These are phyloP conservation scores for Erysimum cheiranthoides DNA, from an alignment of 345 rosid genomes.

Conservation along the genomic window DNA sequence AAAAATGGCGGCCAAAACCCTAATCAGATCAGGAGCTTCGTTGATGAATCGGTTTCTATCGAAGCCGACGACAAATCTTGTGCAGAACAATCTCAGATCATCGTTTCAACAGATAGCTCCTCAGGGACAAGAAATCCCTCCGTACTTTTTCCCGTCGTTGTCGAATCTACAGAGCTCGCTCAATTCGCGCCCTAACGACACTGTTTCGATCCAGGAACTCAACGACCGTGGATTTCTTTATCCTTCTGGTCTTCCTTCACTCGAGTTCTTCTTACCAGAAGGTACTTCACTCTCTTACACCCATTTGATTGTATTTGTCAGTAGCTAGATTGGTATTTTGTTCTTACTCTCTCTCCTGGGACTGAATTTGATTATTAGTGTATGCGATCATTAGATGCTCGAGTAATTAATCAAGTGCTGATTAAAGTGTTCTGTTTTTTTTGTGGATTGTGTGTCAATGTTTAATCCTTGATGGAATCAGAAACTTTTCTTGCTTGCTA, in stretches of 20 bases:
- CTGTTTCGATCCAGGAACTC: conserved; percentile 43
- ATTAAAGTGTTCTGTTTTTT: neutral
- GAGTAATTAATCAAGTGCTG: neutral
- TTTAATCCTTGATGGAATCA: conserved; percentile 16
- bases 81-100: conserved; percentile 44
- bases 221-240: conserved; percentile 60
- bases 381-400: neutral
- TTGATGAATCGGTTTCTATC: conserved; percentile 58
- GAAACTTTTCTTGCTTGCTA: neutral
- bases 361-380: neutral
- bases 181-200: conserved; percentile 51
- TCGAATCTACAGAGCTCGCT: conserved; percentile 52
- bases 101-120: conserved; percentile 39
- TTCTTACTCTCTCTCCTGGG: neutral
- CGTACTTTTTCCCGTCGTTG: conserved; percentile 67
- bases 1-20: conserved; percentile 74
- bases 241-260: conserved; percentile 84
- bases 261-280: conserved; percentile 88
- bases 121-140: conserved; percentile 48
- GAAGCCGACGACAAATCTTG: conserved; percentile 47
- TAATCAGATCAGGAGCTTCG: conserved; percentile 70
- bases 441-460: neutral
- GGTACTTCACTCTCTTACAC: conserved; percentile 48
- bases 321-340: conserved; percentile 22
- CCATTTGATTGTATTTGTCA: neutral